Base-by-base conservation (phyloP, 2,329 filamentous ascomycete species). In the Helicocarpus griseus region DNA sequence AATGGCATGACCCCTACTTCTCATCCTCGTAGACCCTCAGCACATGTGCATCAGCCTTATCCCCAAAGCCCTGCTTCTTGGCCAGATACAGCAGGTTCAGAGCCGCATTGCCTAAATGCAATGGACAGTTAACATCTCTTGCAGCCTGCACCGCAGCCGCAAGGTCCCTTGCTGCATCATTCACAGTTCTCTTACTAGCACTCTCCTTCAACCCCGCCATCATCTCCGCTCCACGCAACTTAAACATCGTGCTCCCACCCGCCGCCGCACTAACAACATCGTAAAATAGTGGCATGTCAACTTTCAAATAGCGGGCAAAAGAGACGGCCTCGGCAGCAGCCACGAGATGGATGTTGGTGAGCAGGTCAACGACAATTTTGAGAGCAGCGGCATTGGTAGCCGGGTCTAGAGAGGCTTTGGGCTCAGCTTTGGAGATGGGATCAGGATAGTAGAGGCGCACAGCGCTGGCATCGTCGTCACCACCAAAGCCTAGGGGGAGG, bases 401-500 rank as follows among this genome's bases (percentile, higher is more conserved):
- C 4, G 58, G 54, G 6, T 69, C 63, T 5, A 64, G 54, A 26
- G 62, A 24, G 62, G 38, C 62, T 57, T 35, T 68, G 61, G 19
- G 60, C 55, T 60, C 61, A 5, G 73, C 67, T 19, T 68, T 62
- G n/a, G 66, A 55, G 11, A 77, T 67, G 0, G 74, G 67, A 0
- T 69, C 64, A 14, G 61, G 33, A 49, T 58, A 66, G 65, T 80
- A 81, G 47, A 80, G 70, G 49, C 77, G 76, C 14, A 81, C 76
- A 58, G 80, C 69, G 11, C 75, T 73, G 1, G 77, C 76, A 56
- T 81, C 78, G 56, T 81, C 78, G 48, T 77, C 69, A 11, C 71
- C 61, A 0, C 76, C 72, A 56, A 72, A 81, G 8, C 82, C 83
- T 38, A 77, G 76, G 22, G 77, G 71, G 6, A 85, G 65, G 13